Evolutionary conservation across 441 rosid genomes (phyloP), one percentile per base, ranked within the genome.

Genomic region (Pelargonium citronellum): DNA sequence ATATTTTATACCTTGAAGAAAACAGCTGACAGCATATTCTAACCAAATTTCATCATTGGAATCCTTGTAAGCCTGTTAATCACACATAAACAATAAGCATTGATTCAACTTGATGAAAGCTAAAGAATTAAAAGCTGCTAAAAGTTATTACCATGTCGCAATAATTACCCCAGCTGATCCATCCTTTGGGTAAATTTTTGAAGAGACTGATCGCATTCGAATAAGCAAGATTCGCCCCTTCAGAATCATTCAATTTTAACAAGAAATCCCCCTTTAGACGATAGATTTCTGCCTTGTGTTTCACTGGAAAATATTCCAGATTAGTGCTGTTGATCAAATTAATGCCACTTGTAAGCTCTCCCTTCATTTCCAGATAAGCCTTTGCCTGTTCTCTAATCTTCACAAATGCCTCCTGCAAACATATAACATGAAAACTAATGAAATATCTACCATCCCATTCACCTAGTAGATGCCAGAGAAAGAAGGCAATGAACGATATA

Each of bases 81-180:
- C 39, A 34, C 39, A 34, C 39, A 4, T 34, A 46, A 67, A 41
- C 37, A 79, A 34, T 81, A 67, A 74, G 68, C 67, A 74, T 34
- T 8, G 39, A 34, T 5, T 34, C 44, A 74, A 67, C 71, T 60
- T 41, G 6, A 5, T 73, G 67, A 11, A 67, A 64, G 41, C 72
- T 73, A 67, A 11, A 68, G 63, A 69, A 70, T 73, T 47, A 43
- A 73, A 80, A 60, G 24, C 65, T 1, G 41, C 39, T 77, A 69
- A 68, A 75, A 77, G 64, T 30, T 34, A n/a, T 71, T 89, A 95
- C 99, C 98, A 85, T 79, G 78, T 95, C 96, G 78, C 98, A 91
- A 77, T 92, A 95, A 70, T 82, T 87, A 76, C 99, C 98, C 99
- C 99, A 95, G 85, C 98, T 92, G 83, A 95, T 92, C 99, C 99